Evolutionary conservation across 78 protist genomes (phyloP).

Genomic region (Pigoraptor vietnamica): DNA sequence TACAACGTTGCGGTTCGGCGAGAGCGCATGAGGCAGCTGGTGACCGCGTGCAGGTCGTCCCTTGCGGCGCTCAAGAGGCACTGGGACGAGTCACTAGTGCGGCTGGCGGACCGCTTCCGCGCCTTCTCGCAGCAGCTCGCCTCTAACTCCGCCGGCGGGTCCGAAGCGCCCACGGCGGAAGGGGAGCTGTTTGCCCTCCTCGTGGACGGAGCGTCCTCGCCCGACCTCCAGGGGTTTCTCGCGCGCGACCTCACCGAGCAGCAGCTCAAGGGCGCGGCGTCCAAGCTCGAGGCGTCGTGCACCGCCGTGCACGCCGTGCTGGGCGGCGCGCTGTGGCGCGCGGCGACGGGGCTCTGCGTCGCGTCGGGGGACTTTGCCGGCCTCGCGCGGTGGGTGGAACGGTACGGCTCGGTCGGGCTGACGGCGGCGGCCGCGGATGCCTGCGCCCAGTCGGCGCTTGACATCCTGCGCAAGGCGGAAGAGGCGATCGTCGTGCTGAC

Average conservation of each 20-base stretch:
- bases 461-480: neutral
- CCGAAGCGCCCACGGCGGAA: neutral
- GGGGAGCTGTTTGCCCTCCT: neutral
- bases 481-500: neutral
- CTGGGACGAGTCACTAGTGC: neutral
- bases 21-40: neutral
- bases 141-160: neutral
- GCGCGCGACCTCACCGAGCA: neutral
- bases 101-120: neutral
- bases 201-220: neutral
- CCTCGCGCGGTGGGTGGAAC: neutral
- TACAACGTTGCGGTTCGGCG: neutral
- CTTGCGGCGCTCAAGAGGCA: neutral
- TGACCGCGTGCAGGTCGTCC: neutral
- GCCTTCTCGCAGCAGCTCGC: neutral
- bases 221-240: neutral
- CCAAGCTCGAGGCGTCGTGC: neutral
- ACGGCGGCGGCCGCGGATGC: neutral
- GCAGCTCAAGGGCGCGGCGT: neutral
- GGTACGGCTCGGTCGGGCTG: neutral
- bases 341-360: neutral
- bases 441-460: neutral
- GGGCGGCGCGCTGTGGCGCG: neutral
- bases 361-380: neutral
- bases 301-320: neutral